Evolutionary conservation across 768 basidiomycete genomes (phyloP), one percentile per base, ranked within the genome.

Genomic region (Pisolithus sp.): DNA sequence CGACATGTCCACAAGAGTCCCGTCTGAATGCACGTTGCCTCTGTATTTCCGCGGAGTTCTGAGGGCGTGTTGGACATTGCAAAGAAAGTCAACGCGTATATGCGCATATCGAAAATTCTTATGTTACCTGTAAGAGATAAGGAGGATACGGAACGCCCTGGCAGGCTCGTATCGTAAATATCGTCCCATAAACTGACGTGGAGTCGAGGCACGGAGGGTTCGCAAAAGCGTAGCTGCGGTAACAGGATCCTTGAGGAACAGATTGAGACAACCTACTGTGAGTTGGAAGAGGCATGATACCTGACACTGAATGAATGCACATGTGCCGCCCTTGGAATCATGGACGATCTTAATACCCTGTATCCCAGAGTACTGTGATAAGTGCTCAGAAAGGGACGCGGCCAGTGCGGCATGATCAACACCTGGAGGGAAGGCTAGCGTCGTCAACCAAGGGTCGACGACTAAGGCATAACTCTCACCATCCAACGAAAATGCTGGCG

Each of bases 241-340:
- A 15, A 68, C 62, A 4, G 82, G 73, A 56, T 82, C 74, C 87
- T 89, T 55, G 24, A 37, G 15, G 36, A 26, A 4, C 34, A 57
- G 21, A 48, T 36, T 51, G 48, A 41, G 42, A 43, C 13, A 42
- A 10, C 3, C 17, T 13, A 38, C 38, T 5, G 21, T 34, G 7
- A n/a, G 13, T n/a, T 31, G 12, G 18, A 44, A 47, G 47, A 47
- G 50, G 45, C 17, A 41, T 56, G 74, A 41, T 60, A 89, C 89
- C 74, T 88, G 78, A 75, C 88, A 90, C 68, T 91, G 89, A 21
- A 89, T 83, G 64, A 92, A 92, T 51, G 89, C 89, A 62, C 89
- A 91, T 42, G 86, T 79, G 13, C 86, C 84, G 37, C 86, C 86
- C 64, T 83, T 85, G 52, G 77, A 79, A 65, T 89, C 86, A 51